Evolutionary conservation across 441 rosid genomes (phyloP).

Genomic region (Geranium incanum): DNA sequence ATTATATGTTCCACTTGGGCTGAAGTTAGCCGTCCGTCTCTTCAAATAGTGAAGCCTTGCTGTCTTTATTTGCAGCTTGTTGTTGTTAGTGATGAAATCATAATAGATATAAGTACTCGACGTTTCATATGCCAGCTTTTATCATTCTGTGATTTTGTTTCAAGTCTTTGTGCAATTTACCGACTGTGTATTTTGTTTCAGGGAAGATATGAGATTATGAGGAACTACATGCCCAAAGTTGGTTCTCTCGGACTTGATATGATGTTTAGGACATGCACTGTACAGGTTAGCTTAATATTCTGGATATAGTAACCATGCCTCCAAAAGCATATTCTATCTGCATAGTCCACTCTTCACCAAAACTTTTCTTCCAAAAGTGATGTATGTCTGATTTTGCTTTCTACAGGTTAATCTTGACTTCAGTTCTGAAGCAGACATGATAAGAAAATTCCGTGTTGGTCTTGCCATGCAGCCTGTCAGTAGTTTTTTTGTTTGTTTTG

Average conservation of each 20-base stretch:
- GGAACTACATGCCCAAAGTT: conserved; percentile 98
- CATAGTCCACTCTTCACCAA: neutral
- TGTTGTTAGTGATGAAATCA: neutral
- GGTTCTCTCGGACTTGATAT: conserved; percentile 92
- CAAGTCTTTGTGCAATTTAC: conserved; percentile 2
- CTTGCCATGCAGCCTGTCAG: conserved; percentile 97
- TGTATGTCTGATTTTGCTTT: conserved; percentile 14
- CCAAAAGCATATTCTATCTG: conserved; percentile 14
- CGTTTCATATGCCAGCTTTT: neutral
- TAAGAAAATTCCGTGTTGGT: conserved; percentile 87
- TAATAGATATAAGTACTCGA: neutral
- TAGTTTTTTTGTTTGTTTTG: conserved; percentile 19
- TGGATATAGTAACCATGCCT: conserved; percentile 5
- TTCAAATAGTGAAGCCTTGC: neutral
- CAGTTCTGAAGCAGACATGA: conserved; percentile 94
- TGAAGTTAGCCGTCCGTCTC: neutral
- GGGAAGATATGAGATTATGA: conserved; percentile 98
- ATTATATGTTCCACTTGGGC: neutral
- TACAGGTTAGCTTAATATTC: conserved; percentile 61
- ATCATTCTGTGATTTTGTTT: conserved; percentile 5
- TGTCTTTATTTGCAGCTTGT: neutral
- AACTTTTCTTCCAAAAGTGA: neutral
- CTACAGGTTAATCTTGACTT: conserved; percentile 92
- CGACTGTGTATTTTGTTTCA: conserved; percentile 38
- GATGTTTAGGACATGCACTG: conserved; percentile 98